Evolutionary conservation across 1,284 basidiomycete species (phyloP), one percentile per base, ranked within the genome.

Genomic region (Microbotryum violaceum): DNA sequence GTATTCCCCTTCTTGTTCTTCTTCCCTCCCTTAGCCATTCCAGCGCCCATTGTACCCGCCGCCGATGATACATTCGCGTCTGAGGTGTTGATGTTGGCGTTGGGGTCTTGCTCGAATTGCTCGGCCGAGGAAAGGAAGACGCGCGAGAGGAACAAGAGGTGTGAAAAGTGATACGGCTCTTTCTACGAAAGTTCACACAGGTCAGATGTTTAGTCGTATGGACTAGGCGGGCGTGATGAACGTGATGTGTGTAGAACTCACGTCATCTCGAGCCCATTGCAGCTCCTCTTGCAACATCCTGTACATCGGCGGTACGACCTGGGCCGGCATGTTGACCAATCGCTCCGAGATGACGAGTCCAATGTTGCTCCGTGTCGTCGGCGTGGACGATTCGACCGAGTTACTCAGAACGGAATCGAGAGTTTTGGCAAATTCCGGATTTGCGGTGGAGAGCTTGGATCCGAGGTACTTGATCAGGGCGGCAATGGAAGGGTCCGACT

Each of bases 251-350:
- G 31, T 8, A 10, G 9, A 9, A 52, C 68, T 46, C 53, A 86
- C 86, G 57, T 86, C 82, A 49, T 82, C 79, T 45, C 81, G 75
- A 2, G 86, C 87, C 76, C 79, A 82, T 55, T 83, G 78, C n/a
- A 93, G 78, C 73, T 97, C 91, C 52, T 87, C 84, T 0, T 79
- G 77, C 25, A 96, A 79, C 87, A 94, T 90, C 57, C 81, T 80
- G 75, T 92, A 94, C 83, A 93, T 86, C 2, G 89, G 91, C 14
- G 90, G 87, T 21, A 92, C 81, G 48, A 91, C 83, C 70, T 94
- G 88, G 5, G 90, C 85, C 0, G 92, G 92, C 83, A 97, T 91
- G 74, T 96, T 97, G 71, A 93, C 82, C 60, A 96, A 79, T 2
- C 92, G 81, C 73, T 94, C 89, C 62, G 85, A 88, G 69, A 96